Conservation (phyloP, 495 filamentous ascomycete genomes). For the Penicillium crystallinum region DNA sequence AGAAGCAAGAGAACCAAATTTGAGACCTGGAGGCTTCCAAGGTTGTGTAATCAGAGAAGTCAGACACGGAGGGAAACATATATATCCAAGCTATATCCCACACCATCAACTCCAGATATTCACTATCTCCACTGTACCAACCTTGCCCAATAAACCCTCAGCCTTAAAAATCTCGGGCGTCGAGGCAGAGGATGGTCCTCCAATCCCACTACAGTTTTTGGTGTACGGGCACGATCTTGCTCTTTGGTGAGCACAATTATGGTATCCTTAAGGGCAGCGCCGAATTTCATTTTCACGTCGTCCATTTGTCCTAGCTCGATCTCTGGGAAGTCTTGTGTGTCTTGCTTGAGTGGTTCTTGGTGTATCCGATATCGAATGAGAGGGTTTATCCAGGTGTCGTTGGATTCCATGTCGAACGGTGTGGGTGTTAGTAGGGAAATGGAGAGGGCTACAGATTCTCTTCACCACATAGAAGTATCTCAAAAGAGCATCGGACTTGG, state of each 20-base stretch:
- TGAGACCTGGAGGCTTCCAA: too few species aligned
- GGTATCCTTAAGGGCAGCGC: background rate
- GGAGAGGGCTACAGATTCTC: too few species aligned
- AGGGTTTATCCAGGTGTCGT: background rate
- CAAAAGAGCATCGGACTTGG: too few species aligned
- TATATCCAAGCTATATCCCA: background rate
- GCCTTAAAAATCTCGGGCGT: background rate
- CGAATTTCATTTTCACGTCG: background rate
- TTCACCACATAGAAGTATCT: too few species aligned
- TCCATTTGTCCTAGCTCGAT: background rate
- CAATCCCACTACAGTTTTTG: background rate
- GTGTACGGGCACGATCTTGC: background rate
- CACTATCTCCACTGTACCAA: background rate
- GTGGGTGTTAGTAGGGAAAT: background rate
- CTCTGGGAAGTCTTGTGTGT: background rate
- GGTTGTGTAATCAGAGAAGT: too few species aligned
- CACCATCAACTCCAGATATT: background rate
- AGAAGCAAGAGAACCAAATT: background rate
- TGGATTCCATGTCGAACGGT: background rate
- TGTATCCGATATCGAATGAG: background rate
- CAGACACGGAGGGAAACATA: too few species aligned
- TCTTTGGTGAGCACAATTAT: background rate
- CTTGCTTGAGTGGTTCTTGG: background rate
- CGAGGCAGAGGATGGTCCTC: background rate
- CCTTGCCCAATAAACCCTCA: background rate